Conservation (phyloP, 164 flowering plant species). For the Echeveria elegans region DNA sequence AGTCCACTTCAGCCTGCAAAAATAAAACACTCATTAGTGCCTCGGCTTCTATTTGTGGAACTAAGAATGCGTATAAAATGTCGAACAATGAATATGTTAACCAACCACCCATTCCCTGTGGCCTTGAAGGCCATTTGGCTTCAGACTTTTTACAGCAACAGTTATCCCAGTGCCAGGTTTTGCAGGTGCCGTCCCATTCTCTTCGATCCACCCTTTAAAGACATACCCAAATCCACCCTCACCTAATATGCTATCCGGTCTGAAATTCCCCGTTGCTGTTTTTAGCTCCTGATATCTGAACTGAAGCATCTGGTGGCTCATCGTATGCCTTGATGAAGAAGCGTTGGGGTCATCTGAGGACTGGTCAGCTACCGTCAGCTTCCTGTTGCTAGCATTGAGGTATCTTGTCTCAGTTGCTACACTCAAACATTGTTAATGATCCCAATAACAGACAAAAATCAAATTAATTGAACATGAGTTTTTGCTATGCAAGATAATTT, state of each 20-base stretch:
- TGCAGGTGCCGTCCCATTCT: slow-evolving; percentile 88
- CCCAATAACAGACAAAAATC: background rate
- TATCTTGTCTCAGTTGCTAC: slow-evolving; percentile 83
- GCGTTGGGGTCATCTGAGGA: slow-evolving; percentile 40
- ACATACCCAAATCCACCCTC: slow-evolving; percentile 97
- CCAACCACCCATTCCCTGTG: slow-evolving; percentile 99
- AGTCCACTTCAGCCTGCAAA: slow-evolving; percentile 91
- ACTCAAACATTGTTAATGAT: slow-evolving; percentile 10
- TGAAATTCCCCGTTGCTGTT: slow-evolving; percentile 85
- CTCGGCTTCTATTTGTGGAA: background rate
- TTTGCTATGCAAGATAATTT: no score
- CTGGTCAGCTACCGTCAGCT: slow-evolving; percentile 47
- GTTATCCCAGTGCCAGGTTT: slow-evolving; percentile 88
- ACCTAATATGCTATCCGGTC: slow-evolving; percentile 94
- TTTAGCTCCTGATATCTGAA: slow-evolving; percentile 77
- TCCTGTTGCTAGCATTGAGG: slow-evolving; percentile 90
- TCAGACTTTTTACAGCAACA: slow-evolving; percentile 91
- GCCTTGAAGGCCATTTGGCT: slow-evolving; percentile 95
- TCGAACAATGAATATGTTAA: slow-evolving; percentile 23
- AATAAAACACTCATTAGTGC: background rate
- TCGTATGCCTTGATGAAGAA: slow-evolving; percentile 24
- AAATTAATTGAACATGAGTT: no score
- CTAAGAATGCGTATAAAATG: background rate
- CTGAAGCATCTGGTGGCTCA: slow-evolving; percentile 44
- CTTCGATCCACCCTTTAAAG: slow-evolving; percentile 97